Conservation (phyloP, 768 basidiomycete genomes). For the Tulasnella sp. region DNA sequence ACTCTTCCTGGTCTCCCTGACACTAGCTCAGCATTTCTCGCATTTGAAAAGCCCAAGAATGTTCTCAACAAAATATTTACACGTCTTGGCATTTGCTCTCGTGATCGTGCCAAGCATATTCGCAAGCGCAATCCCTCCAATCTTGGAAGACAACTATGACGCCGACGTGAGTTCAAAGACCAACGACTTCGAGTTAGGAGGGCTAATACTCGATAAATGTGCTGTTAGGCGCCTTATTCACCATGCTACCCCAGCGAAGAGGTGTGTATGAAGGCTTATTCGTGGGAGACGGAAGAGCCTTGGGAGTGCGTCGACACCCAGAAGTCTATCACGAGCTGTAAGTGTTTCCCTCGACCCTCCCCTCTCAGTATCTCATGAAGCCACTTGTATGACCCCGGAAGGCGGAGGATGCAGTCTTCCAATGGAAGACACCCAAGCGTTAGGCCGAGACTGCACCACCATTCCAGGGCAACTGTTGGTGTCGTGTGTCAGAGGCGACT, state of each 20-base stretch:
- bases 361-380: neutral
- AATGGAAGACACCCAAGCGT: neutral
- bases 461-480: slow-evolving; percentile 9
- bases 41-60: neutral
- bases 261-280: slow-evolving; percentile 8
- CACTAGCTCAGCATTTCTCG: neutral
- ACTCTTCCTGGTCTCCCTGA: neutral
- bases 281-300: neutral
- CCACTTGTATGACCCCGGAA: neutral
- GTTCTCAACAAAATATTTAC: neutral
- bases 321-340: slow-evolving; percentile 7
- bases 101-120: neutral
- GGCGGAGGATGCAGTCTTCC: slow-evolving; percentile 22
- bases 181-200: neutral
- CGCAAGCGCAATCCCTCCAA: neutral
- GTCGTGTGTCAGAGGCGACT: neutral
- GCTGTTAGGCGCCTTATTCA: neutral
- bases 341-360: neutral
- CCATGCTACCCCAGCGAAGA: neutral
- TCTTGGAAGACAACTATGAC: neutral
- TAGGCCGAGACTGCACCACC: slow-evolving; percentile 26
- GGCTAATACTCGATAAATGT: too few relatives aligned
- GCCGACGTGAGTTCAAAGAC: neutral
- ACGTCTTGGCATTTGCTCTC: neutral
- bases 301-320: slow-evolving; percentile 24